Percentiles rank a stretch among this genome's conserved stretches.
These are phyloP conservation scores for Metschnikowia dekortorum DNA, from an alignment of 805 yeast genomes.

Conservation along the genomic window DNA sequence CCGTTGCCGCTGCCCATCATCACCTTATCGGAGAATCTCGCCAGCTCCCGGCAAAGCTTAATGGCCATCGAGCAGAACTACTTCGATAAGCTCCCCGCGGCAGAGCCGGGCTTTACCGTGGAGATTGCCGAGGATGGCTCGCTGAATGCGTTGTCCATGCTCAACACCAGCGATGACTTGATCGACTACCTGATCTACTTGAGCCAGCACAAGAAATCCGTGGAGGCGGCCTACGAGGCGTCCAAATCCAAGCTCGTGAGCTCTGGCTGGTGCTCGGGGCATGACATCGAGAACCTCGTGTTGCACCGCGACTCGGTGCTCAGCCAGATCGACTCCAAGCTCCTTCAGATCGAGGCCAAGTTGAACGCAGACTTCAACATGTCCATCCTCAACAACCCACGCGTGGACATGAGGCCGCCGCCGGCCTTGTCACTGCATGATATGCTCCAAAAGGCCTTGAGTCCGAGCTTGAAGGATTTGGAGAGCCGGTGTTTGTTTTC, in stretches of 20 bases:
- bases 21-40: constrained; percentile 34
- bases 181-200: constrained; percentile 31
- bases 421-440: too few species aligned
- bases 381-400: constrained; percentile 19
- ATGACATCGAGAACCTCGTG: constrained; percentile 35
- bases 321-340: constrained; percentile 35
- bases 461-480: constrained; percentile 32
- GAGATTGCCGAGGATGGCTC: background rate
- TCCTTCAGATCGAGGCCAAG: constrained; percentile 34
- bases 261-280: constrained; percentile 41
- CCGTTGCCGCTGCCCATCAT: constrained; percentile 36
- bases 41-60: constrained; percentile 24
- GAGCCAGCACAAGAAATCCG: constrained; percentile 29
- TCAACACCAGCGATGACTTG: constrained; percentile 24
- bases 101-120: background rate
- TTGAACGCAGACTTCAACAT: constrained; percentile 27
- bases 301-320: constrained; percentile 33
- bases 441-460: constrained; percentile 9
- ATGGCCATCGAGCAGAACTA: constrained; percentile 32
- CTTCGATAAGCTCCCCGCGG: constrained; percentile 20
- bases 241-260: constrained; percentile 29
- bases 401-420: background rate
- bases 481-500: constrained; percentile 29
- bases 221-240: constrained; percentile 30
- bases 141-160: constrained; percentile 14